phyloP scores from a whole-genome alignment of 2,329 filamentous ascomycete genomes.

The Incumbomyces lentus region DNA sequence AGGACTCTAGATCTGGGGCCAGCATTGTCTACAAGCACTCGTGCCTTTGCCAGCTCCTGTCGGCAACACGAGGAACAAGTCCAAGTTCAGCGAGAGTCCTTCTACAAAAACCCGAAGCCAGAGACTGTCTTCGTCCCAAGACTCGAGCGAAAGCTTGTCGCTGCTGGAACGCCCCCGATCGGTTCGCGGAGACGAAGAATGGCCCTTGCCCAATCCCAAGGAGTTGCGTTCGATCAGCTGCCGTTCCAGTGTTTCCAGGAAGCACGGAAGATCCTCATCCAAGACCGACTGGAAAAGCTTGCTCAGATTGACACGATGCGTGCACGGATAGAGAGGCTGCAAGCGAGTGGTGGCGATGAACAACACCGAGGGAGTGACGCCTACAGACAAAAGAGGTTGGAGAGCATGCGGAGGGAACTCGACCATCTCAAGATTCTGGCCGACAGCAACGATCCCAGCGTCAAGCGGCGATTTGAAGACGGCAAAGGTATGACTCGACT shows the following conservation, averaged over 20 bases:
- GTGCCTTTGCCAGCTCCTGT: conserved; percentile 11
- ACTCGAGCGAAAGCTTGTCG: conserved; percentile 59
- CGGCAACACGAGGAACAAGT: conserved; percentile 22
- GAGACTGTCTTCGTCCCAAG: conserved; percentile 53
- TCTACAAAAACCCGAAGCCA: conserved; percentile 45
- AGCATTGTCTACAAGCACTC: not conserved
- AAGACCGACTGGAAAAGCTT: conserved; percentile 74
- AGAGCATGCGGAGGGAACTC: conserved; percentile 60
- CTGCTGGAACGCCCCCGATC: conserved; percentile 59
- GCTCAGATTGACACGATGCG: conserved; percentile 58
- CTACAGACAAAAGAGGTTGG: conserved; percentile 56
- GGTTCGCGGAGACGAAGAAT: conserved; percentile 77
- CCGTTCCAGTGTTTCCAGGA: conserved; percentile 98
- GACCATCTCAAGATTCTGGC: conserved; percentile 77
- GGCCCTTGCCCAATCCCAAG: conserved; percentile 53
- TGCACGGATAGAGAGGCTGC: conserved; percentile 57
- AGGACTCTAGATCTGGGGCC: conserved; percentile 11
- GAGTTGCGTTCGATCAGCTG: conserved; percentile 81
- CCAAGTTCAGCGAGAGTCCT: conserved; percentile 27
- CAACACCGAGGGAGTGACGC: conserved; percentile 49
- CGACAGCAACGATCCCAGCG: conserved; percentile 87
- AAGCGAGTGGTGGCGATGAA: conserved; percentile 46
- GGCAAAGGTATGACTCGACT: conserved; percentile 56
- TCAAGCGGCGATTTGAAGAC: conserved; percentile 92
- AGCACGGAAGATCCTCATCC: conserved; percentile 69